Evolutionary conservation across 148 eudicot species (phyloP).

Genomic region (Selenicereus undatus): DNA sequence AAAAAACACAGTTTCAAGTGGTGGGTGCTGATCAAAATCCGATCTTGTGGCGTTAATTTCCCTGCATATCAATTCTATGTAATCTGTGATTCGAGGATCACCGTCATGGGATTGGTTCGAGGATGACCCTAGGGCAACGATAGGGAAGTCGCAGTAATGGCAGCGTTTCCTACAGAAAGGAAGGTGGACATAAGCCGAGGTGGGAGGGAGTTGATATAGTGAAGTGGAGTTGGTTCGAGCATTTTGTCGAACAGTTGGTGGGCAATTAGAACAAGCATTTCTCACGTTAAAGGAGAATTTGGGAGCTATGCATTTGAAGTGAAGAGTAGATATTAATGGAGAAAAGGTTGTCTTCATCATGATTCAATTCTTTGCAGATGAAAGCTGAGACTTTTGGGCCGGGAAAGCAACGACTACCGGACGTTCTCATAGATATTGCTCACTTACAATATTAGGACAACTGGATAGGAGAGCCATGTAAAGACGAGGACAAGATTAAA

Average conservation of each 20-base stretch:
- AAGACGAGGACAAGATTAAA: too few relatives aligned
- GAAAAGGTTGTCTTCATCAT: slow-evolving; percentile 45
- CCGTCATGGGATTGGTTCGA: slow-evolving; percentile 31
- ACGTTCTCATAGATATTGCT: too few relatives aligned
- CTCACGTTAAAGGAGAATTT: slow-evolving; percentile 8
- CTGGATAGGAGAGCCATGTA: too few relatives aligned
- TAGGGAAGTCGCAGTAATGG: slow-evolving; percentile 93
- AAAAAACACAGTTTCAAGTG: slow-evolving; percentile 84
- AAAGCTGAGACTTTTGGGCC: background rate
- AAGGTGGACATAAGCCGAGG: slow-evolving; percentile 89
- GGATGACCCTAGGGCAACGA: slow-evolving; percentile 76
- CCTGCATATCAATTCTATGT: slow-evolving; percentile 50
- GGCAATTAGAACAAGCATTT: slow-evolving; percentile 30
- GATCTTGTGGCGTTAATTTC: slow-evolving; percentile 58
- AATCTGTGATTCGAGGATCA: slow-evolving; percentile 70
- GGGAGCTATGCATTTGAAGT: slow-evolving; percentile 32
- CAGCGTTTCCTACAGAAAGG: slow-evolving; percentile 98
- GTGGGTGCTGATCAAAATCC: slow-evolving; percentile 43
- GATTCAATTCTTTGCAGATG: background rate
- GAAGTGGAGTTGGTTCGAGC: slow-evolving; percentile 36
- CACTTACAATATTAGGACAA: too few relatives aligned
- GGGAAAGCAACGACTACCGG: background rate
- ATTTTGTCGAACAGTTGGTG: slow-evolving; percentile 84
- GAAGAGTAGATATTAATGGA: slow-evolving; percentile 37
- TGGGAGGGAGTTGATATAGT: slow-evolving; percentile 50